Evolutionary conservation across 305 asterid genomes (phyloP).

Genomic region (Rubia tinctorum): DNA sequence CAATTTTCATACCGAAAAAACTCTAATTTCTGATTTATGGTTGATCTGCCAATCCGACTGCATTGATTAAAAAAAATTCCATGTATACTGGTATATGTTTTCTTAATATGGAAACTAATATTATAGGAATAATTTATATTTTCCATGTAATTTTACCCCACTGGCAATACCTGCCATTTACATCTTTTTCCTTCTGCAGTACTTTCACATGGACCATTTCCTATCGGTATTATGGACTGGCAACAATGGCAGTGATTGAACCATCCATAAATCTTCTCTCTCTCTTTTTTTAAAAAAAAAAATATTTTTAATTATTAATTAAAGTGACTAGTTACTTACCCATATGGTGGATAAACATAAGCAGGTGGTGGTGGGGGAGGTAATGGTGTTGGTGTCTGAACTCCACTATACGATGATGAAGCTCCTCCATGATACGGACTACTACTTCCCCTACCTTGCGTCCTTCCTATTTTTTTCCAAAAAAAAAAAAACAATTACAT

Average conservation of each 20-base stretch:
- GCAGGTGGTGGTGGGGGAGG: constrained; percentile 51
- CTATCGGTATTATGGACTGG: constrained; percentile 27
- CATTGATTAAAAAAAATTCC: constrained; percentile 32
- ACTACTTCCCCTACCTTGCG: constrained; percentile 37
- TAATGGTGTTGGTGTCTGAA: constrained; percentile 38
- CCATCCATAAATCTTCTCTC: background rate
- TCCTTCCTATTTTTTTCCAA: constrained; percentile 38
- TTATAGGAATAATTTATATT: background rate
- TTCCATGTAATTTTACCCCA: constrained; percentile 29
- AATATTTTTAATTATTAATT: background rate
- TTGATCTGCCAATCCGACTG: constrained; percentile 55
- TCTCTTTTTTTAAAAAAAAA: background rate
- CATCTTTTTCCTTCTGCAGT: constrained; percentile 35
- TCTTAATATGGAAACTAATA: background rate
- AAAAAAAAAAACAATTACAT: no score
- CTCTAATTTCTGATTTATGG: constrained; percentile 35
- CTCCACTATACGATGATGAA: constrained; percentile 39
- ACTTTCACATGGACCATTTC: constrained; percentile 46
- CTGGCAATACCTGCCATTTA: constrained; percentile 47
- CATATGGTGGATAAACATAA: constrained; percentile 80
- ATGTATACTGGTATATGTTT: no score
- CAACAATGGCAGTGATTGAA: constrained; percentile 20
- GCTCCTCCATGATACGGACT: constrained; percentile 57
- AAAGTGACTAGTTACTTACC: constrained; percentile 45
- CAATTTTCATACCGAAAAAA: constrained; percentile 14